Conservation (phyloP, 1,284 basidiomycete genomes). For the Bondarzewia mesenterica region DNA sequence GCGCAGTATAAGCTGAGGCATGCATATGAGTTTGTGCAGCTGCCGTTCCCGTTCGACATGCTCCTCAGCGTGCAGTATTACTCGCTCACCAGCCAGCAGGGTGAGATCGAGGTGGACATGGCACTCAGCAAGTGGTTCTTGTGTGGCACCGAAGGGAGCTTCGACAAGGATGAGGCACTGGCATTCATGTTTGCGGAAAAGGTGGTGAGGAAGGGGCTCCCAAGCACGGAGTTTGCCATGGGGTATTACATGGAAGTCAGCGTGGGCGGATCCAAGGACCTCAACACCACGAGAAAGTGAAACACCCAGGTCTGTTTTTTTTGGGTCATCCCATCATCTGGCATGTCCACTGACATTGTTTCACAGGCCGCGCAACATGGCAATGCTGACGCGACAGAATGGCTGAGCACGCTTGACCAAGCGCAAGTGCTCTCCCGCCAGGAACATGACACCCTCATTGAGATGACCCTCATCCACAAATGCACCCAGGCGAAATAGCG, state of each 20-base stretch:
- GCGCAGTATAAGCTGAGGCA: slow-evolving; percentile 94
- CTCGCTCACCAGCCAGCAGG: slow-evolving; percentile 75
- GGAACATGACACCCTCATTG: slow-evolving; percentile 77
- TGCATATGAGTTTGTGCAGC: slow-evolving; percentile 84
- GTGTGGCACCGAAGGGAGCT: slow-evolving; percentile 73
- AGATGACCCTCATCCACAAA: slow-evolving; percentile 73
- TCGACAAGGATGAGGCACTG: slow-evolving; percentile 85
- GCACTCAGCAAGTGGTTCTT: slow-evolving; percentile 94
- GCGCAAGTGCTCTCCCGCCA: slow-evolving; percentile 62
- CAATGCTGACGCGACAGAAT: slow-evolving; percentile 74
- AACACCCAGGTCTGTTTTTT: slow-evolving; percentile 42
- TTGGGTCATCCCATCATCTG: not conserved
- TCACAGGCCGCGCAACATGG: slow-evolving; percentile 68
- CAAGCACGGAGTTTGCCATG: slow-evolving; percentile 89
- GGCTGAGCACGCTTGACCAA: slow-evolving; percentile 61
- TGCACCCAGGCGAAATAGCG: slow-evolving; percentile 75
- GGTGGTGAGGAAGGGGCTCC: slow-evolving; percentile 72
- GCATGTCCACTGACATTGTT: not conserved
- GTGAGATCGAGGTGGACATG: slow-evolving; percentile 92
- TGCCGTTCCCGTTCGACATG: slow-evolving; percentile 85
- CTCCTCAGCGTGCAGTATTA: slow-evolving; percentile 92
- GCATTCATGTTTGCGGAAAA: slow-evolving; percentile 91
- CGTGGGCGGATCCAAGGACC: slow-evolving; percentile 57
- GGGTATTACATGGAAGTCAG: slow-evolving; percentile 89
- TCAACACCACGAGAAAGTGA: slow-evolving; percentile 63